A percentile compares a stretch with the other conserved stretches of the same genome.
Conservation (phyloP, 345 rosid species). For the Dipteronia sinensis region DNA sequence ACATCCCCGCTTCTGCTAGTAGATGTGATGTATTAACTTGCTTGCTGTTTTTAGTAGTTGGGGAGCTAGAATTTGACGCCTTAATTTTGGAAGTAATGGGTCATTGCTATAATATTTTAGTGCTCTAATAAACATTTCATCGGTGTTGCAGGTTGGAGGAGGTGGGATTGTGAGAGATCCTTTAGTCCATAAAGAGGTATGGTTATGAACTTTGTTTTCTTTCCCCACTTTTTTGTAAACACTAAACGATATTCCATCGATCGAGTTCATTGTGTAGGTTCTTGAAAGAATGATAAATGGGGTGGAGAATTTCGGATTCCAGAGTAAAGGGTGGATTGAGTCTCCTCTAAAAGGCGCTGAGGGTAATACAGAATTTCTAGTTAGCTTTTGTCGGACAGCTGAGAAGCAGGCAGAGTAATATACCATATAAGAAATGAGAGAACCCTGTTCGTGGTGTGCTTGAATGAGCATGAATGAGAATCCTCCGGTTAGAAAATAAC, state of each 20-base stretch:
- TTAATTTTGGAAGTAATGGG: background rate
- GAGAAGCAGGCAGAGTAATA: constrained; percentile 30
- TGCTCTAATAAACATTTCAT: background rate
- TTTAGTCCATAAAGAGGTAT: constrained; percentile 82
- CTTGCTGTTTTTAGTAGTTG: background rate
- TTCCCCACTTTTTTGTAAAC: background rate
- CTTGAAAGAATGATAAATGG: constrained; percentile 76
- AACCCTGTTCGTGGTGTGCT: background rate
- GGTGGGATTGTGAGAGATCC: constrained; percentile 99
- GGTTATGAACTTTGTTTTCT: constrained; percentile 4
- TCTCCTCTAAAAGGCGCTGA: constrained; percentile 94
- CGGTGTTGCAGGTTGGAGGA: constrained; percentile 64
- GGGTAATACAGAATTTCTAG: constrained; percentile 90
- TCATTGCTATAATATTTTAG: background rate
- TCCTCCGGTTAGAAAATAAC: background rate
- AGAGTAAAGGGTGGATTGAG: constrained; percentile 75
- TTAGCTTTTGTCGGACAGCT: constrained; percentile 50
- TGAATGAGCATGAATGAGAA: background rate
- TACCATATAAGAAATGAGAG: background rate
- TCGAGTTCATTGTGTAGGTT: constrained; percentile 46
- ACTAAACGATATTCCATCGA: background rate
- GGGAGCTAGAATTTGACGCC: background rate
- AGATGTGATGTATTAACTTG: background rate
- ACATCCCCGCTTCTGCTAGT: background rate
- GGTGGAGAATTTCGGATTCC: constrained; percentile 70